Evolutionary conservation across 2,329 filamentous ascomycete genomes (phyloP).

Genomic region (Monilinia aucupariae): DNA sequence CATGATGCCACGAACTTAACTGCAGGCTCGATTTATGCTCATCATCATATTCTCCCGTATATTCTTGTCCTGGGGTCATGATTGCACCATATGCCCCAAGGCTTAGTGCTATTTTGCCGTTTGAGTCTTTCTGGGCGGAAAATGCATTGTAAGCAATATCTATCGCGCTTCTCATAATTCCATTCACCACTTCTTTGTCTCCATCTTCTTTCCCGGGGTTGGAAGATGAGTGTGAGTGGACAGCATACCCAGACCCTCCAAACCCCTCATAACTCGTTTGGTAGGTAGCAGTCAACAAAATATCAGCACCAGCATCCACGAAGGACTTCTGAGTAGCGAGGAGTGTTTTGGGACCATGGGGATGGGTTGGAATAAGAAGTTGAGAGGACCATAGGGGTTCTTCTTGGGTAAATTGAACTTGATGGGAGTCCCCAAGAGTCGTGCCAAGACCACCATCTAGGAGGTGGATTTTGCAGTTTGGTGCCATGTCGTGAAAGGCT

Average conservation of each 20-base stretch:
- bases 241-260: slow-evolving; percentile 17
- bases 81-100: slow-evolving; percentile 63
- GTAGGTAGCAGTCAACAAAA: slow-evolving; percentile 64
- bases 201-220: not conserved
- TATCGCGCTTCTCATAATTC: slow-evolving; percentile 40
- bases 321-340: slow-evolving; percentile 20
- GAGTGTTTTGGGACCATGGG: slow-evolving; percentile 7
- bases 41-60: slow-evolving; percentile 54
- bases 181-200: slow-evolving; percentile 38
- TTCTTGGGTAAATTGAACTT: slow-evolving; percentile 45
- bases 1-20: slow-evolving; percentile 52
- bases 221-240: not conserved
- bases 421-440: slow-evolving; percentile 54
- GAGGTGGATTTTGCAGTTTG: slow-evolving; percentile 36
- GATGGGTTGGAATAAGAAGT: slow-evolving; percentile 50
- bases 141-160: slow-evolving; percentile 37
- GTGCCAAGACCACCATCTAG: slow-evolving; percentile 66
- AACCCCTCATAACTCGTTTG: slow-evolving; percentile 57
- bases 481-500: not conserved
- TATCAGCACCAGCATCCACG: slow-evolving; percentile 51
- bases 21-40: slow-evolving; percentile 41
- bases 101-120: slow-evolving; percentile 47
- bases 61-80: slow-evolving; percentile 62
- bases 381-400: slow-evolving; percentile 65
- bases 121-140: slow-evolving; percentile 4